These are phyloP conservation scores for Chaetoceros muelleri DNA, from an alignment of 108 stramenopile species.

Conservation along the genomic window DNA sequence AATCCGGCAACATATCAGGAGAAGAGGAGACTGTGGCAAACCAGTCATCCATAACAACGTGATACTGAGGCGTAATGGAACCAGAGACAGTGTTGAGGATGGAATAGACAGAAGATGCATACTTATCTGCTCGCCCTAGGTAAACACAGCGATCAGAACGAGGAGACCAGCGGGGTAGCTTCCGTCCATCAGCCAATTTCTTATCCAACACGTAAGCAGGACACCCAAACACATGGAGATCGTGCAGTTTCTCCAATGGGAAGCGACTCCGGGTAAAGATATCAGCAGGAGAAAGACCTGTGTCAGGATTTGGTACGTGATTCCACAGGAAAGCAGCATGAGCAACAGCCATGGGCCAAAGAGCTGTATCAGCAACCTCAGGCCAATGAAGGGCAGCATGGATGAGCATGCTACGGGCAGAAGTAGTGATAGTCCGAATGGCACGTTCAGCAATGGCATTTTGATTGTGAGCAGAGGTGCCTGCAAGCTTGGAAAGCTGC, in stretches of 20 bases:
- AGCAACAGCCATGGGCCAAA: slow-evolving; percentile 12
- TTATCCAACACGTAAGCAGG: slow-evolving; percentile 25
- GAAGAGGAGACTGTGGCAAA: slow-evolving; percentile 17
- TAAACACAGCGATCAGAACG: slow-evolving; percentile 7
- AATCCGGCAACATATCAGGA: slow-evolving; percentile 4
- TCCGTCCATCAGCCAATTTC: slow-evolving; percentile 14
- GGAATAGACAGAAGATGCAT: slow-evolving; percentile 18
- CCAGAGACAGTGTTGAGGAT: slow-evolving; percentile 23
- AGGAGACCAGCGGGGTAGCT: slow-evolving; percentile 17
- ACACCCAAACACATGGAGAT: slow-evolving; percentile 20
- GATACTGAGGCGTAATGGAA: slow-evolving; percentile 29
- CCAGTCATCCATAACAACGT: slow-evolving; percentile 35
- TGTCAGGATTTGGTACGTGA: slow-evolving; percentile 6
- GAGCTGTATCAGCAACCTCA: slow-evolving; percentile 7
- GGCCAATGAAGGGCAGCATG: slow-evolving; percentile 23
- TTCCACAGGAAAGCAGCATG: slow-evolving; percentile 15
- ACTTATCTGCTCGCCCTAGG: slow-evolving; percentile 9
- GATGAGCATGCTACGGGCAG: slow-evolving; percentile 13
- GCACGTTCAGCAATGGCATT: slow-evolving; percentile 16
- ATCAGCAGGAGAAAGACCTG: slow-evolving; percentile 4
- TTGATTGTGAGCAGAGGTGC: slow-evolving; percentile 14
- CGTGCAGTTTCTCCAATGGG: slow-evolving; percentile 3
- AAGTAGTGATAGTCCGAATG: slow-evolving; percentile 17
- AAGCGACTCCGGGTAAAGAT: slow-evolving; percentile 5
- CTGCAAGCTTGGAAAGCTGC: not conserved